Percentiles rank a stretch among this genome's conserved stretches.
Evolutionary conservation across 495 filamentous ascomycete genomes (phyloP).

Genomic region (Aspergillus bridgeri): DNA sequence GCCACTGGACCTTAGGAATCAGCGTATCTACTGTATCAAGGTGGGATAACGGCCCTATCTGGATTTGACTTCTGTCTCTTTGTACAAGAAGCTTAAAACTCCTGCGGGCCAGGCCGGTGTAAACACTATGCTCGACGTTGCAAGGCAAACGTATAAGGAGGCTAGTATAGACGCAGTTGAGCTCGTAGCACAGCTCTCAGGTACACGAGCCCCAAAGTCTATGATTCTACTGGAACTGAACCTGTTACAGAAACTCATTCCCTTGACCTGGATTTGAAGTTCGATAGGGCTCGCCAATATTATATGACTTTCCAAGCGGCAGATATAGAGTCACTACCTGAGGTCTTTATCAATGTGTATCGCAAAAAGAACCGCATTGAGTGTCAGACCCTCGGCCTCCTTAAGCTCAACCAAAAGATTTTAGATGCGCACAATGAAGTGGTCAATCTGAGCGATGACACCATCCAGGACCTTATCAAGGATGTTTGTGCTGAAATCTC

Average conservation of each 20-base stretch:
- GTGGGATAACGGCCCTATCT: slow-evolving; percentile 34
- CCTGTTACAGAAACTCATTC: slow-evolving; percentile 50
- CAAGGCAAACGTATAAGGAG: slow-evolving; percentile 83
- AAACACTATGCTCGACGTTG: slow-evolving; percentile 83
- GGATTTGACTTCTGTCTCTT: background rate
- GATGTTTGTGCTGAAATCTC: slow-evolving; percentile 65
- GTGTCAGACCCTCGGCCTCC: slow-evolving; percentile 79
- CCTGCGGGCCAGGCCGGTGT: slow-evolving; percentile 62
- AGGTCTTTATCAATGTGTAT: slow-evolving; percentile 74
- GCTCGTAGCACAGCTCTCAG: slow-evolving; percentile 61
- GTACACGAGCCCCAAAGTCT: slow-evolving; percentile 31
- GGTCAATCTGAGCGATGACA: slow-evolving; percentile 65
- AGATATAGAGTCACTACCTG: slow-evolving; percentile 63
- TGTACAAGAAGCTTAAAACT: background rate
- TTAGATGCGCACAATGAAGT: slow-evolving; percentile 78
- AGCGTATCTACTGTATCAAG: slow-evolving; percentile 89
- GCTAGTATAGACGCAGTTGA: slow-evolving; percentile 71
- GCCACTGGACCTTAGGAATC: slow-evolving; percentile 84
- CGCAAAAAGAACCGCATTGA: slow-evolving; percentile 70
- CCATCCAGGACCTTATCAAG: slow-evolving; percentile 66
- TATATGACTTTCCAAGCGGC: slow-evolving; percentile 66
- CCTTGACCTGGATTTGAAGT: slow-evolving; percentile 64
- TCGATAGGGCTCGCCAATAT: slow-evolving; percentile 73
- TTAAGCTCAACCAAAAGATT: slow-evolving; percentile 74
- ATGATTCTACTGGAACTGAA: slow-evolving; percentile 21